Conservation (phyloP, 768 basidiomycete species). For the Tephrocybe sp. region DNA sequence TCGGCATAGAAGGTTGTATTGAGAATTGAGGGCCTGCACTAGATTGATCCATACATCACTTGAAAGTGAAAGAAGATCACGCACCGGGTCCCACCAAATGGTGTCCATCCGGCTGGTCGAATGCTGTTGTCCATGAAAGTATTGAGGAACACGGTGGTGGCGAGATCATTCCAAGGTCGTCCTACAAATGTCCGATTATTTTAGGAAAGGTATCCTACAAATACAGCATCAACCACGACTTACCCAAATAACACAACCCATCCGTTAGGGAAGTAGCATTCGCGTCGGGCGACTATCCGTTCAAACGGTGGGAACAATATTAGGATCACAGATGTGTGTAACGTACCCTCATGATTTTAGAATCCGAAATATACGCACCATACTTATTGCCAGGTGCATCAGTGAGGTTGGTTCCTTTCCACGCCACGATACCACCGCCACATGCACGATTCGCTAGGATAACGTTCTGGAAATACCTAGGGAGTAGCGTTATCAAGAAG, state of each 20-base stretch:
- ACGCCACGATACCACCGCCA: conserved; percentile 65
- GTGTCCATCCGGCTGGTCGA: conserved; percentile 47
- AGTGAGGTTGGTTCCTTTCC: conserved; percentile 58
- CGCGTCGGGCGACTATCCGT: conserved; percentile 55
- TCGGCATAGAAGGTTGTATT: conserved; percentile 62
- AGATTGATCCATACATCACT: no score
- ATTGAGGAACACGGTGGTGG: conserved; percentile 50
- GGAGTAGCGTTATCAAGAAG: background rate
- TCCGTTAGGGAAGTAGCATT: conserved; percentile 46
- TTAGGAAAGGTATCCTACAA: background rate
- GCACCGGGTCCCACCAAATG: conserved; percentile 44
- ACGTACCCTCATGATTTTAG: conserved; percentile 51
- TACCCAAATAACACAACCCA: conserved; percentile 52
- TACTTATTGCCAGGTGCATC: conserved; percentile 51
- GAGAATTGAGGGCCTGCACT: conserved; percentile 40
- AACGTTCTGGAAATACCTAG: conserved; percentile 60
- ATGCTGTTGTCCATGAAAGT: conserved; percentile 63
- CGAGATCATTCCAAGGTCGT: conserved; percentile 64
- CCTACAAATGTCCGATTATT: conserved; percentile 21
- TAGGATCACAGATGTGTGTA: no score
- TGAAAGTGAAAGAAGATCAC: background rate
- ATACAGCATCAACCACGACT: background rate
- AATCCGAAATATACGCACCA: conserved; percentile 57
- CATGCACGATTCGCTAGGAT: conserved; percentile 63
- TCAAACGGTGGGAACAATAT: no score